Percentiles rank a stretch among this genome's conserved stretches.
Conservation (phyloP, 306 rosid species). For the Rubus parviflorus region DNA sequence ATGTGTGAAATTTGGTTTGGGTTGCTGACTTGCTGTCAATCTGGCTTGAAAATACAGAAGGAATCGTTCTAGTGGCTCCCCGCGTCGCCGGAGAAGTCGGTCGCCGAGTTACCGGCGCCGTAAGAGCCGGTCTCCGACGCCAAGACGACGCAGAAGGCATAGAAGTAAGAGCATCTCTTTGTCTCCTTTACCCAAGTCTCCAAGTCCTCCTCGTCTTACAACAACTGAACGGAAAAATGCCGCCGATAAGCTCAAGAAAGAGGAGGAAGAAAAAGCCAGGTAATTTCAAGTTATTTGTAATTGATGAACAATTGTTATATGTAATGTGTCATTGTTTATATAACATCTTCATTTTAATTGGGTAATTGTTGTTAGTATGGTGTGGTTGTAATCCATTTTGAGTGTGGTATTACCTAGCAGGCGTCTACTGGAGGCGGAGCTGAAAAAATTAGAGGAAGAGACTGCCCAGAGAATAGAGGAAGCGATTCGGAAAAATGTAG, state of each 20-base stretch:
- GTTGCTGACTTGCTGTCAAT: no score
- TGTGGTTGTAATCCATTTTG: background rate
- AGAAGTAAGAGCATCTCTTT: conserved; percentile 37
- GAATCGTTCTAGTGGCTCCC: conserved; percentile 32
- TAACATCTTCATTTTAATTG: no score
- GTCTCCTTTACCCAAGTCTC: conserved; percentile 52
- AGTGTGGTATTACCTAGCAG: conserved; percentile 31
- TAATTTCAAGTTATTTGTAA: background rate
- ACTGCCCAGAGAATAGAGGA: conserved; percentile 75
- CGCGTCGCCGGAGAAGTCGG: conserved; percentile 39
- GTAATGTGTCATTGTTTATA: no score
- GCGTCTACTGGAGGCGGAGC: conserved; percentile 75
- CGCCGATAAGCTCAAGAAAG: conserved; percentile 47
- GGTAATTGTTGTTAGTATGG: background rate
- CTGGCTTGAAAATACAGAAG: conserved; percentile 9
- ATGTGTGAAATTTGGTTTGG: no score
- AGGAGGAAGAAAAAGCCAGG: conserved; percentile 58
- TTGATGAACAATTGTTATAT: background rate
- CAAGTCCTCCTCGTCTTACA: conserved; percentile 38
- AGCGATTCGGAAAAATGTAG: conserved; percentile 62
- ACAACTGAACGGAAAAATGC: conserved; percentile 38
- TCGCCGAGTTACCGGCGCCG: conserved; percentile 42
- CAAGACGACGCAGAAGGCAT: conserved; percentile 45
- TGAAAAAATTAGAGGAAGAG: conserved; percentile 71
- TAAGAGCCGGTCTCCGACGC: conserved; percentile 45